These are phyloP conservation scores for Hebeloma cylindrosporum DNA, from an alignment of 768 basidiomycete genomes.

Conservation along the genomic window DNA sequence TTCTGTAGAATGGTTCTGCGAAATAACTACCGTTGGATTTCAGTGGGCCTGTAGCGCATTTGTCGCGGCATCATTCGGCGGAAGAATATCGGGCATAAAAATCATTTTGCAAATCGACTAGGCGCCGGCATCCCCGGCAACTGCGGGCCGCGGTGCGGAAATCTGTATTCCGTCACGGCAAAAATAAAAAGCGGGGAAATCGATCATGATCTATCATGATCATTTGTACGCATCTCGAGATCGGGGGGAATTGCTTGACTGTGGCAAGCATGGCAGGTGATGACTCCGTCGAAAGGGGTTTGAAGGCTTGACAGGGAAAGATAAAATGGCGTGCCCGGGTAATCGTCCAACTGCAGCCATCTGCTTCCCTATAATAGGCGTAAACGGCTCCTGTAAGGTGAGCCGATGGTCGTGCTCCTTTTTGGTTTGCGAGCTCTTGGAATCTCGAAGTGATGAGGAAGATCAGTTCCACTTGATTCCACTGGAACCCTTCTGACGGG, in stretches of 20 bases:
- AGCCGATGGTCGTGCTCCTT: slow-evolving; percentile 1
- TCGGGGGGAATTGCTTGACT: too few species aligned
- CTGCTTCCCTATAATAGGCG: not conserved
- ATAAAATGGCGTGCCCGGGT: slow-evolving; percentile 1
- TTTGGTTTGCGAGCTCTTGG: not conserved
- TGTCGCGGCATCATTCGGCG: too few species aligned
- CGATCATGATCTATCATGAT: slow-evolving; percentile 42
- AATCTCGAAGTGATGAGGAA: slow-evolving; percentile 10
- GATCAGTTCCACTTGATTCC: slow-evolving; percentile 9
- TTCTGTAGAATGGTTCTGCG: too few species aligned
- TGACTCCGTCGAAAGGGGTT: slow-evolving; percentile 9
- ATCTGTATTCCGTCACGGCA: slow-evolving; percentile 7
- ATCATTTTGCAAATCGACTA: too few species aligned
- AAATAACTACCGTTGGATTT: too few species aligned
- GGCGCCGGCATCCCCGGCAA: too few species aligned
- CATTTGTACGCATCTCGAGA: slow-evolving; percentile 29
- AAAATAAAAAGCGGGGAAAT: slow-evolving; percentile 26
- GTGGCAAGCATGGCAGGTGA: slow-evolving; percentile 2
- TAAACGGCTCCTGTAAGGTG: slow-evolving; percentile 5
- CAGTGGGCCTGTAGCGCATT: too few species aligned
- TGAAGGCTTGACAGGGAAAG: too few species aligned
- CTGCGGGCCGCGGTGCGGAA: too few species aligned
- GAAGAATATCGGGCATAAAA: too few species aligned
- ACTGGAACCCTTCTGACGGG: slow-evolving; percentile 14
- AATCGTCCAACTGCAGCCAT: not conserved